A percentile compares a stretch with the other conserved stretches of the same genome.
These are phyloP conservation scores for Neopestalotiopsis rosae DNA, from an alignment of 2,329 filamentous ascomycete species.

Conservation along the genomic window DNA sequence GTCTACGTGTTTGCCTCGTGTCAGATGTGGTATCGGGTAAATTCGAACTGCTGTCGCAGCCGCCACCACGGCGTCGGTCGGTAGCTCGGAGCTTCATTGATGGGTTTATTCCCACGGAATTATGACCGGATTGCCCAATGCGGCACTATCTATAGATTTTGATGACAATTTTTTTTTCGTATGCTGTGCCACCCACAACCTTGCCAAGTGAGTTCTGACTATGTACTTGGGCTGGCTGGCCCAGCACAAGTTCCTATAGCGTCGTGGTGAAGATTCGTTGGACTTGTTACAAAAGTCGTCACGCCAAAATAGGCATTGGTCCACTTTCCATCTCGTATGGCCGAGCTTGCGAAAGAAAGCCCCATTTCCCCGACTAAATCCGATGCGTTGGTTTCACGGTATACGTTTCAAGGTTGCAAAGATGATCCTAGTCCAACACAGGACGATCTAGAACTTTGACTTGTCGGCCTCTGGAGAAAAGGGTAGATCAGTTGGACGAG, in stretches of 20 bases:
- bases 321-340: background rate
- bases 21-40: conserved; percentile 1
- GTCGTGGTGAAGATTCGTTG: no score
- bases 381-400: background rate
- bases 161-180: background rate
- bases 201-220: no score
- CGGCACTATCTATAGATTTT: background rate
- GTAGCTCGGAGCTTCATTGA: background rate
- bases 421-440: background rate
- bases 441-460: background rate
- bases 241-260: no score
- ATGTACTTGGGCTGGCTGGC: no score
- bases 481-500: background rate
- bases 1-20: background rate
- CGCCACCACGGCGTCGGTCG: background rate
- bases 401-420: background rate
- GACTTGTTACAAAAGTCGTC: background rate
- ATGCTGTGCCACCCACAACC: background rate
- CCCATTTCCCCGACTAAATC: background rate
- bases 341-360: background rate
- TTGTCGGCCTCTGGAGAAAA: background rate
- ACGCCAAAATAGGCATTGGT: background rate
- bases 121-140: background rate
- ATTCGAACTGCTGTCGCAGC: background rate
- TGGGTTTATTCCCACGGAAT: background rate